These are phyloP conservation scores for Tuctoria greenei DNA, from an alignment of 176 grass and related monocot species.

Conservation along the genomic window DNA sequence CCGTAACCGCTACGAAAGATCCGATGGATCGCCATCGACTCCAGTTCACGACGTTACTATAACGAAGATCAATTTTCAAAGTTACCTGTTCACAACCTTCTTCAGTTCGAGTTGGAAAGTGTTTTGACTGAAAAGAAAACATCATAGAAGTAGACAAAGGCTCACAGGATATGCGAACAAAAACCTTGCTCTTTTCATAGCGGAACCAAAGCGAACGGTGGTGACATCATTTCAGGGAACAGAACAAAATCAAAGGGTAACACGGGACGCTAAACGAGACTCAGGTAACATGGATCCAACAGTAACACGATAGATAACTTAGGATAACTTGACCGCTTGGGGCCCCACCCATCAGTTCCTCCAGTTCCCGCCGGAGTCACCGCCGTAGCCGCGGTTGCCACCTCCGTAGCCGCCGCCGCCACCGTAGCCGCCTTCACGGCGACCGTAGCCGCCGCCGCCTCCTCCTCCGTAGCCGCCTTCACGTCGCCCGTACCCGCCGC, in stretches of 20 bases:
- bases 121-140: too few relatives aligned
- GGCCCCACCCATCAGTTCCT: slow-evolving; percentile 56
- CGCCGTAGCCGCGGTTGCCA: slow-evolving; percentile 24
- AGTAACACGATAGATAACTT: slow-evolving; percentile 30
- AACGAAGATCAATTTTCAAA: too few relatives aligned
- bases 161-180: slow-evolving; percentile 37
- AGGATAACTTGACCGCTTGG: slow-evolving; percentile 38
- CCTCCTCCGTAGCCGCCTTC: not conserved
- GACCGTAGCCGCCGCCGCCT: not conserved
- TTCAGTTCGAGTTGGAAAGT: too few relatives aligned
- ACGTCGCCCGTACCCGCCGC: not conserved
- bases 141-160: too few relatives aligned
- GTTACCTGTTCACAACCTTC: too few relatives aligned
- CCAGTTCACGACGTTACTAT: too few relatives aligned
- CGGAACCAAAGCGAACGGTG: slow-evolving; percentile 9
- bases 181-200: slow-evolving; percentile 26
- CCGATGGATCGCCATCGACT: too few relatives aligned
- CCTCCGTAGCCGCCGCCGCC: slow-evolving; percentile 10
- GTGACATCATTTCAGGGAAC: slow-evolving; percentile 16
- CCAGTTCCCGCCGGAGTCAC: slow-evolving; percentile 53
- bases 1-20: too few relatives aligned
- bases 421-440: not conserved
- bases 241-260: slow-evolving; percentile 20
- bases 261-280: slow-evolving; percentile 1
- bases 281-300: slow-evolving; percentile 14